These are phyloP conservation scores for Phytopythium ostracodes DNA, from an alignment of 352 stramenopile genomes.

Conservation along the genomic window DNA sequence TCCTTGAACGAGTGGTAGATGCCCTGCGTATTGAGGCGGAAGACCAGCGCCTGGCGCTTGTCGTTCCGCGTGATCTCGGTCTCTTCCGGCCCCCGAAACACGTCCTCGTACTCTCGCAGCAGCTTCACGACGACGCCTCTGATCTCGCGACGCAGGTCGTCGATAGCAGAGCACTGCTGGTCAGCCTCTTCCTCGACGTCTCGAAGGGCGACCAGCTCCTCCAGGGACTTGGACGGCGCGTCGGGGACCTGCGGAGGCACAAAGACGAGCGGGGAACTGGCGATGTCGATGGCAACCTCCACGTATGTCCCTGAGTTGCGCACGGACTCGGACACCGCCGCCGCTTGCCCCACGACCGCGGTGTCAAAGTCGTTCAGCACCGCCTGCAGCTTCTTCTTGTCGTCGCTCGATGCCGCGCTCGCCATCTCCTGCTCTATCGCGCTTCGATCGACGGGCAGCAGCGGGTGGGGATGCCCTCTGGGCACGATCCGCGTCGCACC, in stretches of 20 bases:
- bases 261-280: conserved; percentile 32
- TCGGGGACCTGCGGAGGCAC: conserved; percentile 25
- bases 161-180: conserved; percentile 30
- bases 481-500: conserved; percentile 19
- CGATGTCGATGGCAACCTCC: conserved; percentile 23
- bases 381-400: conserved; percentile 72
- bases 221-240: conserved; percentile 25
- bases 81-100: conserved; percentile 17
- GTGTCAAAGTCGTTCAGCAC: conserved; percentile 63
- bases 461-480: conserved; percentile 11
- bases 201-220: conserved; percentile 47
- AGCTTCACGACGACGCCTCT: conserved; percentile 46
- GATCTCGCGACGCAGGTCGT: conserved; percentile 57
- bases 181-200: conserved; percentile 46
- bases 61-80: conserved; percentile 39
- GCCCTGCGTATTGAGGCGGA: conserved; percentile 71
- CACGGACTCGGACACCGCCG: conserved; percentile 20
- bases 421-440: conserved; percentile 58
- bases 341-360: conserved; percentile 19
- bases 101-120: conserved; percentile 59
- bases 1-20: conserved; percentile 83
- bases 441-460: conserved; percentile 33
- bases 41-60: conserved; percentile 70
- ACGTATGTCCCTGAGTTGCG: conserved; percentile 24
- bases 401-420: conserved; percentile 42